Conservation (phyloP, 2,329 filamentous ascomycete genomes). For the Westerdykella sp. region DNA sequence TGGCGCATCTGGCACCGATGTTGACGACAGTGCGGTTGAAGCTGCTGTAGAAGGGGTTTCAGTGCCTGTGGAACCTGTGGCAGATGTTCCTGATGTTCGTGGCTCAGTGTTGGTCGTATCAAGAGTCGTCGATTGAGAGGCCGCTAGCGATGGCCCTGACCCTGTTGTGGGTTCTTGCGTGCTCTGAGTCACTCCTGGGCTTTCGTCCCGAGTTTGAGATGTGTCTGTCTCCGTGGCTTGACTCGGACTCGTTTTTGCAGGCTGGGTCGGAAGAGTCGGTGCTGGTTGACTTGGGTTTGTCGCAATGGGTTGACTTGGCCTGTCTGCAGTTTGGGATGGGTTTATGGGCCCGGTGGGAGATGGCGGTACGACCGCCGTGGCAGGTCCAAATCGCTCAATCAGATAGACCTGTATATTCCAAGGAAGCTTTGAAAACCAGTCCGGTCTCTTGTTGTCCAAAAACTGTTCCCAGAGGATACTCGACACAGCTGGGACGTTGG, state of each 20-base stretch:
- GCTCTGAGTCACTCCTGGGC: too few species aligned
- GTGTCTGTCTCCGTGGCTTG: too few species aligned
- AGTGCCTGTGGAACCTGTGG: too few species aligned
- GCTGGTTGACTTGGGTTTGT: too few species aligned
- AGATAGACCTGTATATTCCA: constrained; percentile 31
- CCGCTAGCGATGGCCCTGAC: too few species aligned
- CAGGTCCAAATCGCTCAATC: constrained; percentile 27
- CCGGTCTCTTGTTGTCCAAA: constrained; percentile 27
- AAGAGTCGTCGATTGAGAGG: background rate
- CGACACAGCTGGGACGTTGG: constrained; percentile 31
- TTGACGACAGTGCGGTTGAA: constrained; percentile 5
- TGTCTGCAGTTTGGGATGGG: background rate
- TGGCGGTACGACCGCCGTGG: constrained; percentile 13
- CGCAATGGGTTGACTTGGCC: background rate
- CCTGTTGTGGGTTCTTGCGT: too few species aligned
- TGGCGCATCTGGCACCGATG: constrained; percentile 13
- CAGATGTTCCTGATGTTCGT: too few species aligned
- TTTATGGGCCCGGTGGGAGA: background rate
- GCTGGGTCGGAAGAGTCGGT: background rate
- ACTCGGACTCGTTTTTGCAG: background rate
- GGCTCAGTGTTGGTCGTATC: background rate
- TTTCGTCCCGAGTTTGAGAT: too few species aligned
- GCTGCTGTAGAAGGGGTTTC: too few species aligned
- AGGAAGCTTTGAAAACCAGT: constrained; percentile 31
- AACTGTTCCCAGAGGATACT: constrained; percentile 32